phyloP scores from a whole-genome alignment of 148 eudicot genomes.

The Rhododendron molle region DNA sequence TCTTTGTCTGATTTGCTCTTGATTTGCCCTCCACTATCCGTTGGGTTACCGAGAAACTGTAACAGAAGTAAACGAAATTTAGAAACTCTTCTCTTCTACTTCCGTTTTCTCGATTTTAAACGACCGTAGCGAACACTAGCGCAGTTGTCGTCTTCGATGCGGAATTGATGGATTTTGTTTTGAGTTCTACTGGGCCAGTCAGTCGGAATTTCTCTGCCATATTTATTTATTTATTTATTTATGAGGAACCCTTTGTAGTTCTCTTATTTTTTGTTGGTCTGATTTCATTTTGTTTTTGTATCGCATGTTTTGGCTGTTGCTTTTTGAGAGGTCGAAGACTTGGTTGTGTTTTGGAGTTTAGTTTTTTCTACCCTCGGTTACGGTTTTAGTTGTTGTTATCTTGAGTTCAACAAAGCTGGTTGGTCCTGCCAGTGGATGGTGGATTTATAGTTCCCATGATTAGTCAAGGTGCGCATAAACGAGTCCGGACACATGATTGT shows the following conservation, averaged over 20 bases:
- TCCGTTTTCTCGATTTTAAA: neutral
- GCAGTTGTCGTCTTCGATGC: neutral
- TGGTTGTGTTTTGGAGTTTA: neutral
- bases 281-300: neutral
- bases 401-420: neutral
- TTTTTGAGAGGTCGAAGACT: neutral
- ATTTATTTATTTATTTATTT: neutral
- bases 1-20: neutral
- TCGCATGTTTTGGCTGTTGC: neutral
- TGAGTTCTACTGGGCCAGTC: neutral
- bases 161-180: neutral
- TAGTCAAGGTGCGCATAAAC: no score
- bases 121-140: neutral
- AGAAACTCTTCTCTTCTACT: neutral
- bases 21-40: neutral
- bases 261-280: neutral
- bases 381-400: neutral
- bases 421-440: neutral
- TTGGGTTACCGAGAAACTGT: conserved; percentile 4
- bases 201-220: neutral
- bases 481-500: no score
- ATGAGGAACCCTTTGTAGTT: neutral
- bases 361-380: neutral
- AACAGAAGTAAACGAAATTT: neutral
- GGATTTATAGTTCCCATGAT: no score